Evolutionary conservation across 2,329 filamentous ascomycete genomes (phyloP).

Genomic region (Zasmidium cellare): DNA sequence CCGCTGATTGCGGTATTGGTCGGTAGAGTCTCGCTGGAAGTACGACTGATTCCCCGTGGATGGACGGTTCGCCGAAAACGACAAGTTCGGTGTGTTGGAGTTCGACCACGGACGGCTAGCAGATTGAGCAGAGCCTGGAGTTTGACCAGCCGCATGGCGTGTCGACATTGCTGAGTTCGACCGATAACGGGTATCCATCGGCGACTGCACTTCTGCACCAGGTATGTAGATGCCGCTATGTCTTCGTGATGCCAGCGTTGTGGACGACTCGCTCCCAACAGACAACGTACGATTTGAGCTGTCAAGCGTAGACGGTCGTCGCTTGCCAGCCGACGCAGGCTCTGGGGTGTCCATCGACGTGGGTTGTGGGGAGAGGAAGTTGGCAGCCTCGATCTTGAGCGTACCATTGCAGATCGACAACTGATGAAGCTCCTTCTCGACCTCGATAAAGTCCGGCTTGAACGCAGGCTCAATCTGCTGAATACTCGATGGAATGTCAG

Average conservation of each 20-base stretch:
- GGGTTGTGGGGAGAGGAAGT: constrained; percentile 58
- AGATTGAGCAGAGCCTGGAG: constrained; percentile 46
- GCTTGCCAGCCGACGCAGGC: constrained; percentile 33
- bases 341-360: constrained; percentile 38
- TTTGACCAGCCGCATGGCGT: constrained; percentile 35
- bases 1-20: constrained; percentile 24
- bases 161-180: constrained; percentile 57
- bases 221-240: constrained; percentile 65
- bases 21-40: constrained; percentile 27
- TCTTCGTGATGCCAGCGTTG: constrained; percentile 44
- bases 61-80: constrained; percentile 36
- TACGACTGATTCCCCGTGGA: constrained; percentile 34
- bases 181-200: constrained; percentile 46
- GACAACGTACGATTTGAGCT: constrained; percentile 42
- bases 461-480: constrained; percentile 76
- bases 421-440: constrained; percentile 69
- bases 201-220: constrained; percentile 15
- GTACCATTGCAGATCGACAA: constrained; percentile 78
- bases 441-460: constrained; percentile 73
- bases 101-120: constrained; percentile 31
- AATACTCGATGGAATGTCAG: constrained; percentile 64
- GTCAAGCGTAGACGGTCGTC: constrained; percentile 38
- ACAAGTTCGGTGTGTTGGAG: constrained; percentile 52
- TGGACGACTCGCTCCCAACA: constrained; percentile 35
- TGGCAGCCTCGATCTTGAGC: constrained; percentile 58